phyloP scores from a whole-genome alignment of 176 grass and related monocot genomes.

The Zizania latifolia region DNA sequence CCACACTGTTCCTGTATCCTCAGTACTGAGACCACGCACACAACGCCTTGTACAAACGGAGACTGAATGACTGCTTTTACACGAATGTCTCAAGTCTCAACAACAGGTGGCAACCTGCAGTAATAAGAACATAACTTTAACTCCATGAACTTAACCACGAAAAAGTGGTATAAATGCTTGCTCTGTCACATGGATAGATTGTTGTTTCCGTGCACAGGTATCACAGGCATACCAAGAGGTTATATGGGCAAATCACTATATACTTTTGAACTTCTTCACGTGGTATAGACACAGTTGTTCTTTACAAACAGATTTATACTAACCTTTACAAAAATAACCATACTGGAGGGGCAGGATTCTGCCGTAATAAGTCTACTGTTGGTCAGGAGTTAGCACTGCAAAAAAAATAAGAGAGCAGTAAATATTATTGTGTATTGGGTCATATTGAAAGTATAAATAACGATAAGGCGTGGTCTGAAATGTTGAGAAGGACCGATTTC shows the following conservation, averaged over 20 bases:
- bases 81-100: constrained; percentile 2
- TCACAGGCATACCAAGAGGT: background rate
- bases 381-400: constrained; percentile 46
- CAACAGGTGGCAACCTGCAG: constrained; percentile 27
- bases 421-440: constrained; percentile 3
- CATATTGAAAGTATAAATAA: background rate
- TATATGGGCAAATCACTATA: background rate
- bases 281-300: background rate
- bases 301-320: background rate
- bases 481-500: background rate
- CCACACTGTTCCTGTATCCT: background rate
- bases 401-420: constrained; percentile 1
- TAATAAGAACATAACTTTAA: background rate
- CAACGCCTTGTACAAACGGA: constrained; percentile 24
- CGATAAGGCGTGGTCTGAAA: background rate
- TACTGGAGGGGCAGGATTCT: constrained; percentile 13
- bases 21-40: background rate
- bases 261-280: background rate
- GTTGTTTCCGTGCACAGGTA: background rate
- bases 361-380: constrained; percentile 26
- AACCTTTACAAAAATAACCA: constrained; percentile 23
- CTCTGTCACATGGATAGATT: background rate
- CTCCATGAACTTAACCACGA: background rate
- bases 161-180: background rate
- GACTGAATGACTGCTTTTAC: constrained; percentile 16